Evolutionary conservation across 2,329 filamentous ascomycete species (phyloP), one percentile per base, ranked within the genome.

Genomic region (Tolypocladium cylindrosporum): DNA sequence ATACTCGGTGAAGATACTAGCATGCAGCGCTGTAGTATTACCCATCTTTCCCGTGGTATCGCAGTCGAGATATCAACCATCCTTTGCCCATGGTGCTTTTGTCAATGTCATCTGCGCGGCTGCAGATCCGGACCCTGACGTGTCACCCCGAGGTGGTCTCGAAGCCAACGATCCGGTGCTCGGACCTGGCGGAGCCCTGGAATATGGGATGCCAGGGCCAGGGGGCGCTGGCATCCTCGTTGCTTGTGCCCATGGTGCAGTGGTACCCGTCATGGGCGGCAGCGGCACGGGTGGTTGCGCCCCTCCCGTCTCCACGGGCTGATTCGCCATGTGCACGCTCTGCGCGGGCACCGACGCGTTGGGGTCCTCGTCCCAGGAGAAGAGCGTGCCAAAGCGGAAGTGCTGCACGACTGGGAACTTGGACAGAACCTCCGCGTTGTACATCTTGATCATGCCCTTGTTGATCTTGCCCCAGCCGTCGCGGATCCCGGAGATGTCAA

Each of bases 381-480:
- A 91, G n/a, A 94, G 75, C 7, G 86, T 88, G 34, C 90, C 90
- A 64, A 94, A 93, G 3, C 81, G 83, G 64, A 94, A 97, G 73
- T 99, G 94, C 73, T 99, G 94, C n/a, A 99, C 91, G 3, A 99
- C 94, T 3, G 94, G 94, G 68, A 97, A 97, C 72, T 99, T 99
- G 43, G 89, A 90, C 16, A 99, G 79, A 3, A 99, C 94, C 75
- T 99, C 94, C 21, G 90, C 94, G 64, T 95, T 91, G 76, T 93
- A 99, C 94, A 99, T 99, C 74, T 97, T 99, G 67, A 99, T 85
- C 94, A 99, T 97, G 55, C 94, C 94, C 86, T 92, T 92, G 74
- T 99, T 97, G 68, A 99, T 96, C 77, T 99, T 99, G 41, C 89
- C 94, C 94, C 94, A 99, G n/a, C 94, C 90, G 58, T 88, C 87